Conservation (phyloP, 208 protist genomes). For the Trypanosoma lewisi region DNA sequence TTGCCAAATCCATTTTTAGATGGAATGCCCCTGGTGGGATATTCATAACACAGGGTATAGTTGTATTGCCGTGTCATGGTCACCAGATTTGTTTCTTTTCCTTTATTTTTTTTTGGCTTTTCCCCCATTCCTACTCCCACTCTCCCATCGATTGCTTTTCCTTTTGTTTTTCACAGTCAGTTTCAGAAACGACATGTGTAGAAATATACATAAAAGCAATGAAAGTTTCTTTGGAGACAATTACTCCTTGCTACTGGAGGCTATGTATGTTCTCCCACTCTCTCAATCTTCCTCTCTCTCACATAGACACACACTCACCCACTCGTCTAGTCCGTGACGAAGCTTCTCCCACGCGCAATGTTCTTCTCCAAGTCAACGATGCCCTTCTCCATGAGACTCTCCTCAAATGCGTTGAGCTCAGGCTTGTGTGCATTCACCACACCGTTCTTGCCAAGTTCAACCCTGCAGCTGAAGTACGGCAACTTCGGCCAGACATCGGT, state of each 20-base stretch:
- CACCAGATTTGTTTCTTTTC: background rate
- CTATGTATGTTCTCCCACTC: too few species aligned
- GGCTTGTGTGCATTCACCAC: constrained; percentile 40
- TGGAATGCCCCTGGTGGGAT: too few species aligned
- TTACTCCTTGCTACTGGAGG: too few species aligned
- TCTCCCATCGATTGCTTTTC: too few species aligned
- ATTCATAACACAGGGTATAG: too few species aligned
- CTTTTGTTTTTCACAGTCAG: too few species aligned
- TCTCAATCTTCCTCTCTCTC: too few species aligned
- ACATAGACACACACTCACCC: background rate
- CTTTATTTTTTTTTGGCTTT: background rate
- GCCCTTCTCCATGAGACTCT: constrained; percentile 73
- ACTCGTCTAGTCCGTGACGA: constrained; percentile 8
- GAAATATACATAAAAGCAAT: constrained; percentile 10
- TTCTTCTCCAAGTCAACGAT: constrained; percentile 82
- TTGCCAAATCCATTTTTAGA: too few species aligned
- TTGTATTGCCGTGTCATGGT: background rate
- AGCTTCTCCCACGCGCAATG: constrained; percentile 37
- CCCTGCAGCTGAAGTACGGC: constrained; percentile 72
- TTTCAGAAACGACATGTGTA: too few species aligned
- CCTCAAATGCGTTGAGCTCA: constrained; percentile 55
- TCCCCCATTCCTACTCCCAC: too few species aligned
- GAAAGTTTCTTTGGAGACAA: too few species aligned
- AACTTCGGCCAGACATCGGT: constrained; percentile 47
- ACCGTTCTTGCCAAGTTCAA: constrained; percentile 75